Conservation (phyloP, 2,329 filamentous ascomycete genomes). For the Ambrosiella beaveri region DNA sequence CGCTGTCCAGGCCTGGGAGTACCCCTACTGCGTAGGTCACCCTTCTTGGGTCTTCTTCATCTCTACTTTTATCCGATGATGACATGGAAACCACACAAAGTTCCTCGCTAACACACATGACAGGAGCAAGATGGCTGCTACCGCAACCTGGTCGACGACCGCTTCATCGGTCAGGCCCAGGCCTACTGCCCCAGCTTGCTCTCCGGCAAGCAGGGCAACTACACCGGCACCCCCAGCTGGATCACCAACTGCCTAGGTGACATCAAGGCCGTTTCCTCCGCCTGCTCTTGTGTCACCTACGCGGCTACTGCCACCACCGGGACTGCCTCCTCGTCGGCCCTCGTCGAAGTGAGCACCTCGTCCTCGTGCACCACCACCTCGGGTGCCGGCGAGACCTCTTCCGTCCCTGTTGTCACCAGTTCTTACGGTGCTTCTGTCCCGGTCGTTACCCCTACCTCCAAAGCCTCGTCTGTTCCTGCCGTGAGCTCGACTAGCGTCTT, state of each 20-base stretch:
- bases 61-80: background rate
- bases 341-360: background rate
- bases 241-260: constrained; percentile 24
- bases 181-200: constrained; percentile 22
- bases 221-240: constrained; percentile 18
- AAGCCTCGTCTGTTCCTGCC: background rate
- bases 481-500: background rate
- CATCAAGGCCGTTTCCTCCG: constrained; percentile 37
- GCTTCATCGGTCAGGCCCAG: constrained; percentile 18
- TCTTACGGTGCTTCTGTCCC: background rate
- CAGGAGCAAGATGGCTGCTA: constrained; percentile 21
- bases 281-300: constrained; percentile 51
- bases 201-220: constrained; percentile 17
- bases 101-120: background rate
- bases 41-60: background rate
- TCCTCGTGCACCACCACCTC: background rate
- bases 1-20: constrained; percentile 17
- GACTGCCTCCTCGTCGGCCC: background rate
- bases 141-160: constrained; percentile 20
- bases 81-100: background rate
- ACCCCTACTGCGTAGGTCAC: constrained; percentile 17
- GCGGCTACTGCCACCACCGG: constrained; percentile 5
- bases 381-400: background rate
- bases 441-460: background rate
- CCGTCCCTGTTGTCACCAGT: background rate